Evolutionary conservation across 2,329 filamentous ascomycete species (phyloP).

Genomic region (Fusarium oxysporum): DNA sequence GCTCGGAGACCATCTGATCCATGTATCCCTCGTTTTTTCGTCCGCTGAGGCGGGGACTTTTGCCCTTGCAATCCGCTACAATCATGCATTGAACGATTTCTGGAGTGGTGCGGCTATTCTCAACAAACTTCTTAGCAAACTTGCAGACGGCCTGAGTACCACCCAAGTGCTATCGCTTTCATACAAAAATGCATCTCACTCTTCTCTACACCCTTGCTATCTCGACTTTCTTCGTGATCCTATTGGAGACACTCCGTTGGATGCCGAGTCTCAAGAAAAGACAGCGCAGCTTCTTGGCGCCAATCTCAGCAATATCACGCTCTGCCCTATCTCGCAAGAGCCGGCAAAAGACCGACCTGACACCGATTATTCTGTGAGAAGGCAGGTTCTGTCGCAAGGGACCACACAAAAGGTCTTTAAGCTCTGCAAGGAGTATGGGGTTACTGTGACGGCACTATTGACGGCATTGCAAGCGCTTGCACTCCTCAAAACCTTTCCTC

Average conservation of each 20-base stretch:
- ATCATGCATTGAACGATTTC: conserved; percentile 11
- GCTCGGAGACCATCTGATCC: background rate
- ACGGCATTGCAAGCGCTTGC: conserved; percentile 1
- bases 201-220: background rate
- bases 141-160: background rate
- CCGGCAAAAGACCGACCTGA: background rate
- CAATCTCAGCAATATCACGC: conserved; percentile 1
- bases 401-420: background rate
- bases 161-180: background rate
- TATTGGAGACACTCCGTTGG: background rate
- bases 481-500: background rate
- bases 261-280: background rate
- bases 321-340: background rate
- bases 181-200: background rate
- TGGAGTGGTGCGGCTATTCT: conserved; percentile 4
- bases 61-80: background rate
- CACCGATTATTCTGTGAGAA: background rate
- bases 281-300: conserved; percentile 4
- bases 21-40: background rate
- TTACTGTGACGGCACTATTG: conserved; percentile 1
- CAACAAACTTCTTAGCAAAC: background rate
- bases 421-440: background rate
- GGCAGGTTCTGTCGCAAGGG: background rate
- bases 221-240: background rate
- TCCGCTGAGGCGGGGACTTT: background rate